These are phyloP conservation scores for Fusarium abutilonis DNA, from an alignment of 2,329 filamentous ascomycete species.

Conservation along the genomic window DNA sequence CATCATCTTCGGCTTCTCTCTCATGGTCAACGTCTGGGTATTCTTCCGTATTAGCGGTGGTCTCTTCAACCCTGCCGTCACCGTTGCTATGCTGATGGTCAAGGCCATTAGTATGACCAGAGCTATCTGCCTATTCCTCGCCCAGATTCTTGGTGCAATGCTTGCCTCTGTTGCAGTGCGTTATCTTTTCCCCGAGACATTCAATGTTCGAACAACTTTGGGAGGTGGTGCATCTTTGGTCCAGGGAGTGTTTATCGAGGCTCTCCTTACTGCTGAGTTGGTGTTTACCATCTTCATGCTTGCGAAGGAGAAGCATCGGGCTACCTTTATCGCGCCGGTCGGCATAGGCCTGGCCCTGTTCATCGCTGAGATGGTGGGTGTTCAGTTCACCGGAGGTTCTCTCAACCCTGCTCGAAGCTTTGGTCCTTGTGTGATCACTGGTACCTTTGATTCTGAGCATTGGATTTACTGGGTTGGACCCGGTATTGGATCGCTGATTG, in stretches of 20 bases:
- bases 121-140: constrained; percentile 57
- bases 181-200: constrained; percentile 55
- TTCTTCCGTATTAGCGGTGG: constrained; percentile 58
- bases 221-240: constrained; percentile 52
- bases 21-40: constrained; percentile 59
- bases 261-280: constrained; percentile 59
- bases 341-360: constrained; percentile 60
- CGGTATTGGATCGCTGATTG: constrained; percentile 48
- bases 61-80: constrained; percentile 54
- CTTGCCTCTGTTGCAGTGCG: constrained; percentile 55
- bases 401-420: constrained; percentile 60
- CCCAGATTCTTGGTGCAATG: constrained; percentile 62
- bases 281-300: constrained; percentile 63
- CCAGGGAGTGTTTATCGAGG: constrained; percentile 62
- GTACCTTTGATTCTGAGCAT: constrained; percentile 54
- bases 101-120: constrained; percentile 59
- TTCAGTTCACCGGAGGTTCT: constrained; percentile 60
- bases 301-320: constrained; percentile 61
- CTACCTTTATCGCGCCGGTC: constrained; percentile 59
- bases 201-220: constrained; percentile 56
- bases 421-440: constrained; percentile 57
- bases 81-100: constrained; percentile 62
- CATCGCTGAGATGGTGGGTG: constrained; percentile 57
- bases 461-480: constrained; percentile 60
- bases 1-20: constrained; percentile 55